Percentiles rank a stretch among this genome's conserved stretches.
phyloP scores from a whole-genome alignment of 2,329 filamentous ascomycete species.

The Talaromyces verruculosus region DNA sequence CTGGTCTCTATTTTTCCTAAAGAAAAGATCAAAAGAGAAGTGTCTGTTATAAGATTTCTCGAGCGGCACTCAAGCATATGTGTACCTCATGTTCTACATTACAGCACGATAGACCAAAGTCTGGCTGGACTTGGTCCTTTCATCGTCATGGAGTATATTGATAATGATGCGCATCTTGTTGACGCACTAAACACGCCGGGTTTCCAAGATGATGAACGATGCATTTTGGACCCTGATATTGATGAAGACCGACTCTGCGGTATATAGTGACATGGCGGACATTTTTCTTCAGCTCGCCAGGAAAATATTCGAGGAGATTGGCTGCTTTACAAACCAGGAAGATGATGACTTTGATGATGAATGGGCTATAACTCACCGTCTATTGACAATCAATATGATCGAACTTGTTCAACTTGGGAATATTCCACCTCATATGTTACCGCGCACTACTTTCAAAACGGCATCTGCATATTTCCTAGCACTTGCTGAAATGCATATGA shows the following conservation, averaged over 20 bases:
- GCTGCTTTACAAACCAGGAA: slow-evolving; percentile 34
- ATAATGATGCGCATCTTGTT: slow-evolving; percentile 26
- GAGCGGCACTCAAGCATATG: slow-evolving; percentile 24
- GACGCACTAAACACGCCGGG: slow-evolving; percentile 31
- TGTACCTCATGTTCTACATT: slow-evolving; percentile 24
- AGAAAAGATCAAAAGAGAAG: slow-evolving; percentile 28
- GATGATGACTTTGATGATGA: slow-evolving; percentile 24
- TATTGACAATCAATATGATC: slow-evolving; percentile 34
- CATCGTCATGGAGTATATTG: slow-evolving; percentile 39
- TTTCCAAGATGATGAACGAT: slow-evolving; percentile 26
- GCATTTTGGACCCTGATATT: slow-evolving; percentile 38
- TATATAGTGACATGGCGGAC: slow-evolving; percentile 45
- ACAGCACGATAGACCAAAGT: slow-evolving; percentile 23
- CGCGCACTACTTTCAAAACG: slow-evolving; percentile 27
- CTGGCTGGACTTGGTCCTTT: slow-evolving; percentile 31
- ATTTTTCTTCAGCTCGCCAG: slow-evolving; percentile 43
- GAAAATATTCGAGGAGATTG: slow-evolving; percentile 42
- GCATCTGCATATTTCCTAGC: slow-evolving; percentile 42
- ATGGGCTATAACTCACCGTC: slow-evolving; percentile 35
- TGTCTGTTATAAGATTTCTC: slow-evolving; percentile 25
- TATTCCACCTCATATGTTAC: background rate
- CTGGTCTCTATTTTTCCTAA: slow-evolving; percentile 27
- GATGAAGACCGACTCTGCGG: slow-evolving; percentile 33
- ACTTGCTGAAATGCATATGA: slow-evolving; percentile 46
- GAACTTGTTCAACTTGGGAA: background rate